A percentile compares a stretch with the other conserved stretches of the same genome.
phyloP scores from a whole-genome alignment of 2,329 filamentous ascomycete species.

The Ilyonectria robusta region DNA sequence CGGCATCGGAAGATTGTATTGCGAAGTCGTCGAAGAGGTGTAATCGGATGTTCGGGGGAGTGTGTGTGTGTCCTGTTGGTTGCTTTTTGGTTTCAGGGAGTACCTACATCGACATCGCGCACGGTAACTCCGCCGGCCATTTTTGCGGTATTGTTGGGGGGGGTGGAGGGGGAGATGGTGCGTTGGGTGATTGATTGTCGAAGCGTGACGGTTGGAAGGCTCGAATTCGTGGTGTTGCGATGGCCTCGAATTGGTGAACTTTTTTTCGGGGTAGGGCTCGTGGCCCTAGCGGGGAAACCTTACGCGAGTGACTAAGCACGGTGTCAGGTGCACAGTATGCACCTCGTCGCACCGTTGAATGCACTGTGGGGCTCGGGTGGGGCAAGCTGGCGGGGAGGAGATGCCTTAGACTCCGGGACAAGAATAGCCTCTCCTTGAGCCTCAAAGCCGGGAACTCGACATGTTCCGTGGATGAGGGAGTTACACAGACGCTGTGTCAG shows the following conservation, averaged over 20 bases:
- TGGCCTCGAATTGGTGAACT: constrained; percentile 43
- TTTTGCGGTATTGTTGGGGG: constrained; percentile 69
- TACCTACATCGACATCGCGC: constrained; percentile 87
- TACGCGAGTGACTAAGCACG: constrained; percentile 43
- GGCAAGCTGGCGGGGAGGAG: not conserved
- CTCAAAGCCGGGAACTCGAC: not conserved
- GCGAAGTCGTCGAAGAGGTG: constrained; percentile 46
- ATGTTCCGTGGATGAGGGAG: not conserved
- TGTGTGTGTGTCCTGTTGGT: constrained; percentile 9
- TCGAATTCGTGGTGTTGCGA: constrained; percentile 38
- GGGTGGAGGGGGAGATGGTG: constrained; percentile 45
- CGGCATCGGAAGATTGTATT: constrained; percentile 48
- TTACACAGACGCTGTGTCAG: not conserved
- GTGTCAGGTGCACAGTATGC: constrained; percentile 31
- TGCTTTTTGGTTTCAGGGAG: constrained; percentile 47
- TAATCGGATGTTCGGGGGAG: constrained; percentile 4
- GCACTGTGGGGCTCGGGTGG: constrained; percentile 11
- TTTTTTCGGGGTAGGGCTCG: constrained; percentile 51
- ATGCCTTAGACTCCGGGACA: not conserved
- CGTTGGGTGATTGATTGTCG: constrained; percentile 51
- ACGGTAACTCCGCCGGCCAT: constrained; percentile 86
- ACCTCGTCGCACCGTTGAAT: fast-evolving
- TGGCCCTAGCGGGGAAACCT: constrained; percentile 48
- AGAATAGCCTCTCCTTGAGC: not conserved
- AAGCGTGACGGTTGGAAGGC: constrained; percentile 47